A percentile compares a stretch with the other conserved stretches of the same genome.
Evolutionary conservation across 306 rosid genomes (phyloP).

Genomic region (Comarum palustre): DNA sequence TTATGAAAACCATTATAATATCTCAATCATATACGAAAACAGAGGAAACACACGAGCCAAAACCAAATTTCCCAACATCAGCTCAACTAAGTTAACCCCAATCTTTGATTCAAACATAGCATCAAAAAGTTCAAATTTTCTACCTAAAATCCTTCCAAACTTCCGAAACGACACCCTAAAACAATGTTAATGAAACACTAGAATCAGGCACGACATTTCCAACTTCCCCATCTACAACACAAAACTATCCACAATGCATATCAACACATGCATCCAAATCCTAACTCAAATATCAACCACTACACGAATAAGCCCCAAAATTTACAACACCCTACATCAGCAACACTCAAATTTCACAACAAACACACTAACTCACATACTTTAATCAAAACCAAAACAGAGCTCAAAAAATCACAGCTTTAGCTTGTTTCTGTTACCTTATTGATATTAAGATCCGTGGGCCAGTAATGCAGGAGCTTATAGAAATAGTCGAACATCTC

Average conservation of each 20-base stretch:
- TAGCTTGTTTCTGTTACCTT: constrained; percentile 40
- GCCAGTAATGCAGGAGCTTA: constrained; percentile 67
- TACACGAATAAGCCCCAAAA: neutral
- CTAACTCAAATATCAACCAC: neutral
- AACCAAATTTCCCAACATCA: neutral
- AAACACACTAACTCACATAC: neutral
- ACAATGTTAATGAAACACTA: neutral
- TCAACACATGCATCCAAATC: neutral
- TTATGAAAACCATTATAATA: neutral
- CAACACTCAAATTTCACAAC: neutral
- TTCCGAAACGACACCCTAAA: neutral
- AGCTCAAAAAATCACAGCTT: neutral
- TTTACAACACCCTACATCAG: neutral
- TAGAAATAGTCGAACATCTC: constrained; percentile 64
- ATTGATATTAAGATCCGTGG: constrained; percentile 55
- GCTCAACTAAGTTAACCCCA: neutral
- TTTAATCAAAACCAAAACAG: neutral
- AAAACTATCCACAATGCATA: neutral
- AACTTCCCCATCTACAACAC: neutral
- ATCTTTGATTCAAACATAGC: neutral
- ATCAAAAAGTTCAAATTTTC: neutral
- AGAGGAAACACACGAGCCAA: neutral
- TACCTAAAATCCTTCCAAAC: neutral
- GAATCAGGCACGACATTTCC: neutral
- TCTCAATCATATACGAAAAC: neutral